A percentile compares a stretch with the other conserved stretches of the same genome.
phyloP scores from a whole-genome alignment of 768 basidiomycete genomes.

The Tubosaeta brunneosetosa region DNA sequence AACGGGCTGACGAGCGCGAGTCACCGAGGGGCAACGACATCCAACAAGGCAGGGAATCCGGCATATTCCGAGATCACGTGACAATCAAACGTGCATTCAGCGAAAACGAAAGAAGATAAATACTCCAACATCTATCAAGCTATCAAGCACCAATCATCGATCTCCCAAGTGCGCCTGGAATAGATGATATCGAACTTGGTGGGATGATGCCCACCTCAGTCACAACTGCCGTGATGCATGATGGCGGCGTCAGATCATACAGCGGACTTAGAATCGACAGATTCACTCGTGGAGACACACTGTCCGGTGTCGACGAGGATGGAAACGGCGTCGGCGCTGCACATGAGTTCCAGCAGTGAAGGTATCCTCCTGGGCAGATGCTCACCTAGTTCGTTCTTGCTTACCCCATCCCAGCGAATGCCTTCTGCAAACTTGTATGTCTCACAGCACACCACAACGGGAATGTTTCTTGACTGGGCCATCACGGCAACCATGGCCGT shows the following conservation, averaged over 20 bases:
- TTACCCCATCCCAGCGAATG: constrained; percentile 89
- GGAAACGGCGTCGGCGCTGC: constrained; percentile 29
- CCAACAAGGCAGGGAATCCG: constrained; percentile 5
- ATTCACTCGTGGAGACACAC: constrained; percentile 38
- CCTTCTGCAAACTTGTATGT: constrained; percentile 97
- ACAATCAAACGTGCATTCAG: constrained; percentile 19
- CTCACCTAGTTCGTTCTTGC: constrained; percentile 92
- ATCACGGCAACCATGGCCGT: constrained; percentile 97
- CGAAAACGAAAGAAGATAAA: constrained; percentile 2
- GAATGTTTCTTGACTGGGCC: constrained; percentile 82
- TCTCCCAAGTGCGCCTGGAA: constrained; percentile 59
- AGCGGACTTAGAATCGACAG: constrained; percentile 81
- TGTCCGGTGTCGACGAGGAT: constrained; percentile 8
- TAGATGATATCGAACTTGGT: constrained; percentile 83
- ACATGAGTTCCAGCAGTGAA: constrained; percentile 1
- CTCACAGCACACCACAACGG: constrained; percentile 95
- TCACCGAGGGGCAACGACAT: constrained; percentile 3
- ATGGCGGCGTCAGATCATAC: constrained; percentile 92
- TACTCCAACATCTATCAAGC: constrained; percentile 4
- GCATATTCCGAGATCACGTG: constrained; percentile 17
- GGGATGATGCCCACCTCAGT: constrained; percentile 97
- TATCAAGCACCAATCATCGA: constrained; percentile 21
- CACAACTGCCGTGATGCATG: constrained; percentile 90
- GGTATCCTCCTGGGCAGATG: background rate
- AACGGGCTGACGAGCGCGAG: constrained; percentile 6